Evolutionary conservation across 2,329 filamentous ascomycete genomes (phyloP).

Genomic region (Septoria petroselini): DNA sequence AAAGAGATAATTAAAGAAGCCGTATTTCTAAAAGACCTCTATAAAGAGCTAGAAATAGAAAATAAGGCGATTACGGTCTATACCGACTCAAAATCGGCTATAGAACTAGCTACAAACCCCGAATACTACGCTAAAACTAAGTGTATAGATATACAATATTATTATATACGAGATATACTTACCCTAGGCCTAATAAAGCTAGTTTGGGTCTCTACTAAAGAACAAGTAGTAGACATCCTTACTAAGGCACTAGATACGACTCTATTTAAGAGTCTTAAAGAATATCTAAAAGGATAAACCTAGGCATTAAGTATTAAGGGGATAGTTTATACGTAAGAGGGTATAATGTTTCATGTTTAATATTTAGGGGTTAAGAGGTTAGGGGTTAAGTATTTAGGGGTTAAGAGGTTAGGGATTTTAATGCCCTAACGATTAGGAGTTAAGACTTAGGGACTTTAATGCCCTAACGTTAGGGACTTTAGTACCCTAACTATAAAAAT

Average conservation of each 20-base stretch:
- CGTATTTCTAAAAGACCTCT: slow-evolving; percentile 16
- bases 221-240: slow-evolving; percentile 13
- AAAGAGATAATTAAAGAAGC: slow-evolving; percentile 12
- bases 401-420: too few relatives aligned
- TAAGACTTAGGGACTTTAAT: too few relatives aligned
- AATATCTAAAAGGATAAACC: not conserved
- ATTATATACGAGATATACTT: slow-evolving; percentile 5
- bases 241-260: slow-evolving; percentile 4
- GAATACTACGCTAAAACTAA: slow-evolving; percentile 10
- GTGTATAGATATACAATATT: slow-evolving; percentile 17
- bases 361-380: too few relatives aligned
- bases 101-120: slow-evolving; percentile 12
- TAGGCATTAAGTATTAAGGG: too few relatives aligned
- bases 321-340: not conserved
- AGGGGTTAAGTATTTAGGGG: too few relatives aligned
- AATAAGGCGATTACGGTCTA: slow-evolving; percentile 1
- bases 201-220: slow-evolving; percentile 12
- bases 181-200: slow-evolving; percentile 1
- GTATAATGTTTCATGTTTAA: not conserved
- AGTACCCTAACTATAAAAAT: too few relatives aligned
- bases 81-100: slow-evolving; percentile 5
- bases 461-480: too few relatives aligned
- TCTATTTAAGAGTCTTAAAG: slow-evolving; percentile 1
- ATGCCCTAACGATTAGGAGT: too few relatives aligned
- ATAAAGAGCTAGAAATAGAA: slow-evolving; percentile 10